phyloP scores from a whole-genome alignment of 768 basidiomycete genomes.

The Pleurotus salmoneostramineus region DNA sequence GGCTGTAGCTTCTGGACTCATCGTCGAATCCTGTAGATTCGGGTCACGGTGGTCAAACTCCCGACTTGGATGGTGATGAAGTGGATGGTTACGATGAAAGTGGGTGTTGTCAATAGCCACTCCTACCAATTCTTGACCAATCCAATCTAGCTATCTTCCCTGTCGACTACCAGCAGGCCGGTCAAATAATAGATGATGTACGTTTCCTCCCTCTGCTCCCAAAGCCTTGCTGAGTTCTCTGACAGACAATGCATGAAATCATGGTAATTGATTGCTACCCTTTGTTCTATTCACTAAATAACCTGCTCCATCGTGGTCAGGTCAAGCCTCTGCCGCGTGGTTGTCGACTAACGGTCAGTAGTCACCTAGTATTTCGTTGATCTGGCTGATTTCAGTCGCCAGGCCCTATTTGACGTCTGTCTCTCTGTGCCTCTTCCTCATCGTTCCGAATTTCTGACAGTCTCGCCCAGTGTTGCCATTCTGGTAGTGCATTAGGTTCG shows the following conservation, averaged over 20 bases:
- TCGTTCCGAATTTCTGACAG: neutral
- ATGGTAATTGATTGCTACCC: slow-evolving; percentile 30
- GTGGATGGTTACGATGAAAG: slow-evolving; percentile 79
- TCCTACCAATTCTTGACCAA: neutral
- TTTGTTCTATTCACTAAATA: neutral
- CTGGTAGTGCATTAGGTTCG: slow-evolving; percentile 49
- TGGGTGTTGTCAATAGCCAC: slow-evolving; percentile 14
- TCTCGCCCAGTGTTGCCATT: slow-evolving; percentile 45
- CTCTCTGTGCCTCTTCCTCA: neutral
- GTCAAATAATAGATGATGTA: slow-evolving; percentile 74
- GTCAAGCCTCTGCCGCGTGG: slow-evolving; percentile 41
- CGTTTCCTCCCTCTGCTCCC: slow-evolving; percentile 10
- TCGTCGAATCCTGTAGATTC: slow-evolving; percentile 51
- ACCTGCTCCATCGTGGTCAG: slow-evolving; percentile 16
- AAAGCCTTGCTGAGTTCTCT: neutral
- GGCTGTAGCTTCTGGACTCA: neutral
- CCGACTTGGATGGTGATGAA: slow-evolving; percentile 76
- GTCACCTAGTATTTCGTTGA: too few relatives aligned
- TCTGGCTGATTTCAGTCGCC: neutral
- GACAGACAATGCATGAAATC: slow-evolving; percentile 44
- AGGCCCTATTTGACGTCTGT: slow-evolving; percentile 53
- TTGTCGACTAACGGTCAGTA: slow-evolving; percentile 49
- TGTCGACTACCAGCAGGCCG: slow-evolving; percentile 71
- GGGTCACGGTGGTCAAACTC: slow-evolving; percentile 92
- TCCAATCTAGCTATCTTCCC: slow-evolving; percentile 75